phyloP scores from a whole-genome alignment of 257 asterid species.

The Solanum dulcamara region DNA sequence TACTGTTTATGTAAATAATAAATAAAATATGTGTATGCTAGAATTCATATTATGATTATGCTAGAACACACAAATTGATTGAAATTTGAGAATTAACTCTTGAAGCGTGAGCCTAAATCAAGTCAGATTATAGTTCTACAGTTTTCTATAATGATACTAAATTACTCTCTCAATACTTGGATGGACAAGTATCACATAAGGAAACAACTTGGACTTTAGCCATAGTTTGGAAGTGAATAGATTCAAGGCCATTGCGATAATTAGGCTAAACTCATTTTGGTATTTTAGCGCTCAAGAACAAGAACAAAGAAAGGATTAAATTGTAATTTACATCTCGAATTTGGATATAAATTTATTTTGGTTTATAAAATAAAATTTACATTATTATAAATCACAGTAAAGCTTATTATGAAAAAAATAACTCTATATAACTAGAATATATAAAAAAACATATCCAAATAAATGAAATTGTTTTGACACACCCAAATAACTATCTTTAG shows the following conservation, averaged over 20 bases:
- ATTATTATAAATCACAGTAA: neutral
- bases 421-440: neutral
- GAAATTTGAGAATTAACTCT: too few species aligned
- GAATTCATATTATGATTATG: too few species aligned
- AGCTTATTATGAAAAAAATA: neutral
- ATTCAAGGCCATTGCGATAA: neutral
- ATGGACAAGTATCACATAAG: accelerated
- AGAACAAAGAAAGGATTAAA: too few species aligned
- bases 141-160: too few species aligned
- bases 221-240: neutral
- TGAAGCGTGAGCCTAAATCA: too few species aligned
- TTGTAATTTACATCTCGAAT: neutral
- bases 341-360: neutral
- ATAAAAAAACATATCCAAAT: neutral
- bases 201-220: neutral
- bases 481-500: neutral
- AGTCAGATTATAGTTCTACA: too few species aligned
- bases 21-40: too few species aligned
- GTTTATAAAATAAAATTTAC: neutral
- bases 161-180: neutral
- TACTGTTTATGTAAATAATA: too few species aligned
- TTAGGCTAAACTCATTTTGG: neutral
- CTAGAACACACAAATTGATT: neutral
- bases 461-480: neutral
- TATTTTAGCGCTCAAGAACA: neutral